phyloP scores from a whole-genome alignment of 768 basidiomycete species.

The Cystofilobasidium bisporidii region DNA sequence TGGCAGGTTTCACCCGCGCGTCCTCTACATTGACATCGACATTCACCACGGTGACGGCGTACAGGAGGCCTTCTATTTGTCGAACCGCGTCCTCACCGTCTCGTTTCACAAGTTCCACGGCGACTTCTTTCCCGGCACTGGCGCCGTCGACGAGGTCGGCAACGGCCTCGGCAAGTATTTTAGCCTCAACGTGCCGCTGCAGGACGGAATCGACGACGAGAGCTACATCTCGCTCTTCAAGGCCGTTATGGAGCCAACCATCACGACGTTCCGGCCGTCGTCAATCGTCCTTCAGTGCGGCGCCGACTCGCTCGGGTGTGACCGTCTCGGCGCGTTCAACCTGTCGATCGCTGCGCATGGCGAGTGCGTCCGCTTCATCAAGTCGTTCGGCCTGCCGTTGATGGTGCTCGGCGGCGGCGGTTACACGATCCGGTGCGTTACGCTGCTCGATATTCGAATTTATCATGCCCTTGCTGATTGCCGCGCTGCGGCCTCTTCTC shows the following conservation, averaged over 20 bases:
- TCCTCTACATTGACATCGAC: conserved; percentile 97
- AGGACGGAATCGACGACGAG: conserved; percentile 94
- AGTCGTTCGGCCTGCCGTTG: conserved; percentile 80
- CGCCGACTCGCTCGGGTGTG: conserved; percentile 89
- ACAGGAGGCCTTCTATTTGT: conserved; percentile 93
- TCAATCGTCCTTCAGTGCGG: conserved; percentile 94
- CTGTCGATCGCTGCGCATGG: conserved; percentile 94
- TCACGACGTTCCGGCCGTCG: conserved; percentile 74
- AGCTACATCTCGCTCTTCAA: conserved; percentile 95
- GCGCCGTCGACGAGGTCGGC: conserved; percentile 82
- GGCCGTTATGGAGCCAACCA: conserved; percentile 87
- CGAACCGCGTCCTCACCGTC: conserved; percentile 96
- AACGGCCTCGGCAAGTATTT: conserved; percentile 85
- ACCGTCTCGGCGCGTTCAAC: conserved; percentile 93
- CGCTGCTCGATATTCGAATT: no score
- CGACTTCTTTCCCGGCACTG: conserved; percentile 96
- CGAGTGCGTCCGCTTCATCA: conserved; percentile 94
- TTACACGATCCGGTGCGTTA: conserved; percentile 61
- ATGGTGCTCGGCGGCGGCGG: conserved; percentile 91
- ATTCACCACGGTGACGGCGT: conserved; percentile 99
- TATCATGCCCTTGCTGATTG: no score
- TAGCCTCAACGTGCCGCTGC: conserved; percentile 84
- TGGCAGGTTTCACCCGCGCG: conserved; percentile 75
- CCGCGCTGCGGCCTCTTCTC: no score
- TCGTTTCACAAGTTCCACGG: conserved; percentile 99